Evolutionary conservation across 176 grass and related monocot species (phyloP), one percentile per base, ranked within the genome.

Genomic region (Elymus sibiricus): DNA sequence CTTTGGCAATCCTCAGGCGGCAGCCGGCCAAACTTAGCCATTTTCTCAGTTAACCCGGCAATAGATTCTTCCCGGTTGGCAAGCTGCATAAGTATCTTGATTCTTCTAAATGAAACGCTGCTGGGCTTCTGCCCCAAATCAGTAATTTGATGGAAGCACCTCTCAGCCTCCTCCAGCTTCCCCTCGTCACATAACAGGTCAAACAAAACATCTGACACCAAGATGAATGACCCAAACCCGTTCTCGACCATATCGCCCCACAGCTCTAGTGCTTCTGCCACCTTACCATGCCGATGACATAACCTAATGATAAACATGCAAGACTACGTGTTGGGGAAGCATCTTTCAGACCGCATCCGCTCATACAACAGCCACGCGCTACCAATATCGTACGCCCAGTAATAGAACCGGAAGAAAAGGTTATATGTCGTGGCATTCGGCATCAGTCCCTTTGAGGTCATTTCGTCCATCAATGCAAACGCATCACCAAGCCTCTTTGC

Each of bases 341-440:
- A 98, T 21, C 86, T 79, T 68, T 95, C 84, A 2, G 42, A 70
- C 27, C 78, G 74, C 92, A 94, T 97, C 47, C 81, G 86, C 82
- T 94, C 34, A 40, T 97, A 97, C 51, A 97, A 62, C 67, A 43
- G 86, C 90, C 84, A 91, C 5, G 93, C 64, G 5, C 74, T 91
- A 58, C 17, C 84, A 55, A 95, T 67, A 64, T 94, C 93, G 1
- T 88, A 93, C 2, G 91, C 93, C 93, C 91, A 98, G 71, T 98
- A 95, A 70, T 92, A 98, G 86, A 70, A 91, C 43, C 93, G 86
- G 79, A 98, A 98, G 83, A 98, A 95, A 38, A 95, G 86, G 80
- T 98, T 98, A 63, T 95, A 98, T 40, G 83, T 95, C 2, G 93
- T 95, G 5, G 93, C 90, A n/a, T 98, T 98, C 8, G 93, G 95